phyloP scores from a whole-genome alignment of 1,139 yeast genomes.

The Debaryomyces coudertii region DNA sequence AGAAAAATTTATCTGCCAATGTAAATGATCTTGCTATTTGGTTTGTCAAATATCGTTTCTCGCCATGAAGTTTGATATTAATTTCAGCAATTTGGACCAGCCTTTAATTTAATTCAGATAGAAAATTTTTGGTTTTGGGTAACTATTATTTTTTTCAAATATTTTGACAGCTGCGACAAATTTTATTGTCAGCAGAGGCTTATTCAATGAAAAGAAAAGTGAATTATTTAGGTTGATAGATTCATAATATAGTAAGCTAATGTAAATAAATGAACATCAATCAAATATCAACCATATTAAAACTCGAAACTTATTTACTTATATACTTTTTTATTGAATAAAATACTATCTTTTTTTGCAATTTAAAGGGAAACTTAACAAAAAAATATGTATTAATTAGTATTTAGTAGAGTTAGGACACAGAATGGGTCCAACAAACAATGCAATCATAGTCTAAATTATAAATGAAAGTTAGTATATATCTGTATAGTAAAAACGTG shows the following conservation, averaged over 20 bases:
- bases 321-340: too few species aligned
- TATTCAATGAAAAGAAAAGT: background rate
- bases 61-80: background rate
- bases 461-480: background rate
- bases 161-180: background rate
- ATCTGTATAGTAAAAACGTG: background rate
- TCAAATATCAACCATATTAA: too few species aligned
- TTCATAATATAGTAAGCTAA: background rate
- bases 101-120: background rate
- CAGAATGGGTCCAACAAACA: background rate
- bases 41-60: background rate
- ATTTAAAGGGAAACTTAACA: background rate
- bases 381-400: background rate
- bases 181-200: background rate
- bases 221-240: background rate
- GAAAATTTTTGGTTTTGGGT: slow-evolving; percentile 6
- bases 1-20: background rate
- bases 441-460: background rate
- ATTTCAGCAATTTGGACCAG: background rate
- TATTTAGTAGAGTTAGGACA: too few species aligned
- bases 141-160: background rate
- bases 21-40: background rate
- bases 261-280: background rate
- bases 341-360: too few species aligned
- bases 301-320: too few species aligned